These are phyloP conservation scores for Tanacetum coccineum DNA, from an alignment of 129 eudicot genomes.

Conservation along the genomic window DNA sequence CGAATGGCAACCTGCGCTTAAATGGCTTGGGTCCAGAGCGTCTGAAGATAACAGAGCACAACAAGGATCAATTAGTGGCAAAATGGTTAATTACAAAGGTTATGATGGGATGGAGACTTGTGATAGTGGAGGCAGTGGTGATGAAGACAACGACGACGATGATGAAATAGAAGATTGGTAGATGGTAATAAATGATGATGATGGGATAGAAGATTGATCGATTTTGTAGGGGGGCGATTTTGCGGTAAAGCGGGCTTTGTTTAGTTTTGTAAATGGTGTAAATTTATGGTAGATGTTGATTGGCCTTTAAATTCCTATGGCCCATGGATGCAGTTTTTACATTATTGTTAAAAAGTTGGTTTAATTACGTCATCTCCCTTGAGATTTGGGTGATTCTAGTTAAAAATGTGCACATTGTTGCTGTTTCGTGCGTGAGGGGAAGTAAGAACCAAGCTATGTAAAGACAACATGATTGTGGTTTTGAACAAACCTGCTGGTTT, in stretches of 20 bases:
- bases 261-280: slow-evolving; percentile 36
- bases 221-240: background rate
- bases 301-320: slow-evolving; percentile 1
- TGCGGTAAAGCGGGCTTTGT: slow-evolving; percentile 4
- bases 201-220: slow-evolving; percentile 67
- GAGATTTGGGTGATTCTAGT: slow-evolving; percentile 5
- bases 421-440: background rate
- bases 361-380: background rate
- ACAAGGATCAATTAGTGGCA: slow-evolving; percentile 7
- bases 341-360: background rate
- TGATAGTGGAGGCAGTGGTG: slow-evolving; percentile 15
- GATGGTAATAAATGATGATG: slow-evolving; percentile 28
- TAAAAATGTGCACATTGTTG: background rate
- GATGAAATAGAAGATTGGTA: slow-evolving; percentile 86
- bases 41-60: slow-evolving; percentile 10
- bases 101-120: slow-evolving; percentile 24
- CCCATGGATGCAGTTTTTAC: background rate
- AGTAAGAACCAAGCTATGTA: too few relatives aligned
- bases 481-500: too few relatives aligned
- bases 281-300: slow-evolving; percentile 9
- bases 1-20: slow-evolving; percentile 60
- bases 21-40: slow-evolving; percentile 61
- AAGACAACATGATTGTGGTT: too few relatives aligned
- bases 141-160: background rate
- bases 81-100: slow-evolving; percentile 22